Conservation (phyloP, 176 grass and related monocot genomes). For the Chrysopogon serrulatus region DNA sequence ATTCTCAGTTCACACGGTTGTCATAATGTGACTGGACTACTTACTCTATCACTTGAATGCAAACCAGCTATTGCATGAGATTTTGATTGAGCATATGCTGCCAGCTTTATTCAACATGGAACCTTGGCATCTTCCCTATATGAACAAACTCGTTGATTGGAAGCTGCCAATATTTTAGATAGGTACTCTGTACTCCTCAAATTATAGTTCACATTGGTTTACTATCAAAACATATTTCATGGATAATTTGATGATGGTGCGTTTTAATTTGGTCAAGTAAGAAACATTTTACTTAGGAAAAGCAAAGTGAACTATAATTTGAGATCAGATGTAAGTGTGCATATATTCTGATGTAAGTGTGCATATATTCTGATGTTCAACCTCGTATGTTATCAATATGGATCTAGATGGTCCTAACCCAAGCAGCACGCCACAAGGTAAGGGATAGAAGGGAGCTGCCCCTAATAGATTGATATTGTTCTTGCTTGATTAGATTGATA, state of each 20-base stretch:
- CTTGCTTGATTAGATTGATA: not conserved
- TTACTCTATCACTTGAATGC: not conserved
- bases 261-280: not conserved
- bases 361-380: not conserved
- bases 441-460: too few species aligned
- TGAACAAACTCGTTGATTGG: not conserved
- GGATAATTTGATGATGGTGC: not conserved
- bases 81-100: not conserved
- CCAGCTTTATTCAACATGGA: not conserved
- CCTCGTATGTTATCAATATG: not conserved
- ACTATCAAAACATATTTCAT: not conserved
- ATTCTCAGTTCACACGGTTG: not conserved
- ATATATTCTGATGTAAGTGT: too few species aligned
- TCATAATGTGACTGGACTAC: not conserved
- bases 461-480: not conserved
- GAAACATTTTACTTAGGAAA: not conserved
- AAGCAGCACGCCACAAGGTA: too few species aligned
- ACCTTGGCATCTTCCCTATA: not conserved
- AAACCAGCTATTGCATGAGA: not conserved
- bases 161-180: not conserved
- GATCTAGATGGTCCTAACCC: not conserved
- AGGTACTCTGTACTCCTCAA: not conserved
- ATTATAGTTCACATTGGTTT: not conserved
- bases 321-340: not conserved
- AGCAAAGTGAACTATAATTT: not conserved